Evolutionary conservation across 1,139 yeast species (phyloP).

Genomic region (Debaryomycetaceae sp.): DNA sequence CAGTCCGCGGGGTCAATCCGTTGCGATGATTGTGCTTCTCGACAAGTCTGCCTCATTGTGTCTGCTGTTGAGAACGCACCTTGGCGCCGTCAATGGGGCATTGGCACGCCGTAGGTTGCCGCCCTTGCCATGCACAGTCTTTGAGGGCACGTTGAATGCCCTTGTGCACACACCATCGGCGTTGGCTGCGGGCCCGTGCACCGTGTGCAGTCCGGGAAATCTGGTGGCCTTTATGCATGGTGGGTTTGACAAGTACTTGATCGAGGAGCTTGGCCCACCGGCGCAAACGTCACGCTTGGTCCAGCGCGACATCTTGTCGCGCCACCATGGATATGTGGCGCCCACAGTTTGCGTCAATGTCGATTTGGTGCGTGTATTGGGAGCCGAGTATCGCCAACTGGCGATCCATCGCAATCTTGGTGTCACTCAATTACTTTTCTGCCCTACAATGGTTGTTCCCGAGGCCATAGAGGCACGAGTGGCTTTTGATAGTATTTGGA

Average conservation of each 20-base stretch:
- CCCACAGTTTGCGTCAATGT: no score
- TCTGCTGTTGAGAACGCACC: neutral
- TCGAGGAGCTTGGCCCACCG: slow-evolving; percentile 15
- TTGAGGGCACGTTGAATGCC: slow-evolving; percentile 1
- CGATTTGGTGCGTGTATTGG: no score
- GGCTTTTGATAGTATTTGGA: slow-evolving; percentile 21
- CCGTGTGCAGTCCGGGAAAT: slow-evolving; percentile 19
- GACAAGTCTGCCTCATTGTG: slow-evolving; percentile 1
- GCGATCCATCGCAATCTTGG: no score
- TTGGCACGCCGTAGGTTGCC: slow-evolving; percentile 1
- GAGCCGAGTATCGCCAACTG: no score
- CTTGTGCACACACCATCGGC: neutral
- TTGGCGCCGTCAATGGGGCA: slow-evolving; percentile 1
- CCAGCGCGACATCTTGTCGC: no score
- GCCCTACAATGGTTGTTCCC: slow-evolving; percentile 14
- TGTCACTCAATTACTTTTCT: slow-evolving; percentile 5
- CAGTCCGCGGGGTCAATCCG: no score
- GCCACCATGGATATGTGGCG: no score
- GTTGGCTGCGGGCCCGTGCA: neutral
- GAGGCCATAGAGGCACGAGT: slow-evolving; percentile 10
- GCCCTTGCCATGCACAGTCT: slow-evolving; percentile 3
- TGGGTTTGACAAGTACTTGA: slow-evolving; percentile 22
- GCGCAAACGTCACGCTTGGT: no score
- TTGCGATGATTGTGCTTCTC: slow-evolving; percentile 2
- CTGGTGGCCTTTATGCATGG: slow-evolving; percentile 24